phyloP scores from a whole-genome alignment of 306 rosid genomes.

The Cotoneaster glaucophyllus region DNA sequence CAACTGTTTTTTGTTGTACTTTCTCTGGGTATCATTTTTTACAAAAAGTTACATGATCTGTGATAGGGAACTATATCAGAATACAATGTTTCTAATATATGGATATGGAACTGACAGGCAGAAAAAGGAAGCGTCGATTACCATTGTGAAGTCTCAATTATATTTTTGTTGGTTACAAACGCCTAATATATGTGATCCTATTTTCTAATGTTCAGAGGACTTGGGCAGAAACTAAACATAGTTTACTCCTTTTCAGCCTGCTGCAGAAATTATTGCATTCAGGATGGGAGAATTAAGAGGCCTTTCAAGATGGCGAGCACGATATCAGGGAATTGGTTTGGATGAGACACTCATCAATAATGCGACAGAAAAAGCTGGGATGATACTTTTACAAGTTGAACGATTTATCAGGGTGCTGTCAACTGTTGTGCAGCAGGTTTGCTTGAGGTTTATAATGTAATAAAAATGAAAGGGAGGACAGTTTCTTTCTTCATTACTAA shows the following conservation, averaged over 20 bases:
- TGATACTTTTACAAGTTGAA: conserved; percentile 90
- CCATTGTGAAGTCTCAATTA: not conserved
- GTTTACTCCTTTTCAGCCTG: conserved; percentile 53
- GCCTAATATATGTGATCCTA: not conserved
- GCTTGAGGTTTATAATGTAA: conserved; percentile 2
- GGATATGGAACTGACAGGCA: not conserved
- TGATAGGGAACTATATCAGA: not conserved
- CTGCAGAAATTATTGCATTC: conserved; percentile 89
- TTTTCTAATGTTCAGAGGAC: conserved; percentile 3
- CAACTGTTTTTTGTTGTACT: not conserved
- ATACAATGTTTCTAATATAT: not conserved
- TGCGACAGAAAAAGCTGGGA: conserved; percentile 89
- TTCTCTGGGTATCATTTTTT: not conserved
- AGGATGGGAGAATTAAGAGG: conserved; percentile 94
- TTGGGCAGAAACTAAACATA: conserved; percentile 23
- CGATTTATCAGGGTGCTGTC: conserved; percentile 90
- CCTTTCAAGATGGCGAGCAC: conserved; percentile 90
- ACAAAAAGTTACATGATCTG: not conserved
- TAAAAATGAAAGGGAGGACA: not conserved
- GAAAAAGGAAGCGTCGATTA: not conserved
- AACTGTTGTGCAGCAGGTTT: conserved; percentile 90
- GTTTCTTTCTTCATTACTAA: not conserved
- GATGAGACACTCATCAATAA: conserved; percentile 67
- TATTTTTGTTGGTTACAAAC: not conserved
- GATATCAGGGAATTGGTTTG: conserved; percentile 73